Base-by-base conservation (phyloP, 2,329 filamentous ascomycete genomes). In the Pseudomassariella vexata region DNA sequence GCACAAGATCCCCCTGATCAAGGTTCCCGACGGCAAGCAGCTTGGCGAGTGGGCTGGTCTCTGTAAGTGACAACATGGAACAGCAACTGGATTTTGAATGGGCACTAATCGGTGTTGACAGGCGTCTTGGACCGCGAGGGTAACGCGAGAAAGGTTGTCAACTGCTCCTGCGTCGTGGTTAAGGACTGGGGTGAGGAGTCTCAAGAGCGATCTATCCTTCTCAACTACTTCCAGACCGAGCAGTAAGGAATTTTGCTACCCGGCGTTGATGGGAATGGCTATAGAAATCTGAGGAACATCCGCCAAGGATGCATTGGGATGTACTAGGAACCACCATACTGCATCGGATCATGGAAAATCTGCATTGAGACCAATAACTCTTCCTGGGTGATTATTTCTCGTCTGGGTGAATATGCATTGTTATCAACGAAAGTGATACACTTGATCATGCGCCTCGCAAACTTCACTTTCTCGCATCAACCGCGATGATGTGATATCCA, bases 101-200 rank as follows among this genome's bases (percentile, higher is more conserved):
- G 90, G n/a, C n/a, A 39, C 37, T 65, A 58, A 63, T 44, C 36
- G 11, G 26, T 11, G 26, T 30, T 35, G 39, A 32, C 37, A 95
- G 90, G 90, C 74, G 89, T 95, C 56, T 82, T 98, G 59, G 92
- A 98, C 76, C 90, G 92, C 63, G 92, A 98, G 74, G 92, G 92
- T 58, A 98, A 98, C 72, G 88, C 92, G 60, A 86, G 92, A 72
- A 98, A 98, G 84, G 90, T 98, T 54, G 92, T 98, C 76, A 98
- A 98, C 85, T 98, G 92, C 88, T 96, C 90, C 62, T 96, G 92
- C 79, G 92, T 98, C 59, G 92, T 98, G 45, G 92, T 98, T 61
- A 90, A 92, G 77, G 89, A 98, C 71, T 98, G 92, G 92, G 92
- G 92, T 79, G 92, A 96, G 81, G 92, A 98, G 78, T 94, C 85